Evolutionary conservation across 768 basidiomycete genomes (phyloP).

Genomic region (Tricholoma terreum): DNA sequence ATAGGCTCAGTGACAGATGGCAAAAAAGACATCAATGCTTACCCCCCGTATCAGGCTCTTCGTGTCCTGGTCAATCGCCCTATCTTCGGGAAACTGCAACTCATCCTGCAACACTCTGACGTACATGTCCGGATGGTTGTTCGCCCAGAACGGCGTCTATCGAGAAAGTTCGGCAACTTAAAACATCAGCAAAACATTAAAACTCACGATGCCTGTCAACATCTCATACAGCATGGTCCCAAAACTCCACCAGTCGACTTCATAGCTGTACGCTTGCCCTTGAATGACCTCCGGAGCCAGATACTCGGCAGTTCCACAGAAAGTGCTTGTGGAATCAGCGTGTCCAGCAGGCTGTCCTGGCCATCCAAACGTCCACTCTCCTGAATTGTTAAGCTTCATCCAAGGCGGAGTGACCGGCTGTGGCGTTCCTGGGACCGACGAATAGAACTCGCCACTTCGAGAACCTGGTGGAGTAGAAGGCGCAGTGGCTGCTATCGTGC

Average conservation of each 20-base stretch:
- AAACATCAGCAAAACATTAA: background rate
- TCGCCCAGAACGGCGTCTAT: constrained; percentile 90
- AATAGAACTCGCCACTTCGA: constrained; percentile 51
- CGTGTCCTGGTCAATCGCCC: constrained; percentile 91
- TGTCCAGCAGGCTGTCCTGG: constrained; percentile 46
- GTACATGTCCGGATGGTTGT: constrained; percentile 95
- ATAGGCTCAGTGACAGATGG: constrained; percentile 7
- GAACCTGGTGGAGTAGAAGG: constrained; percentile 57
- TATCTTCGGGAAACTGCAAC: constrained; percentile 83
- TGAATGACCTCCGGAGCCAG: constrained; percentile 96
- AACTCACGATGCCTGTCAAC: constrained; percentile 88
- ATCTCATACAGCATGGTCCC: constrained; percentile 98
- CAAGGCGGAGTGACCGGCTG: constrained; percentile 62
- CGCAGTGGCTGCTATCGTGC: constrained; percentile 40
- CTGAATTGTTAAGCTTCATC: constrained; percentile 65
- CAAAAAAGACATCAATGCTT: constrained; percentile 29
- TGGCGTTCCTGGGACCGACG: constrained; percentile 43
- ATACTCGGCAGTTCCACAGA: constrained; percentile 96
- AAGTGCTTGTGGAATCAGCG: constrained; percentile 75
- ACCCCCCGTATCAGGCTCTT: constrained; percentile 94
- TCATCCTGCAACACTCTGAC: constrained; percentile 89
- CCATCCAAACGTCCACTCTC: constrained; percentile 56
- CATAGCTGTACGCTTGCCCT: constrained; percentile 85
- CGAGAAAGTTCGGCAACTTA: constrained; percentile 11
- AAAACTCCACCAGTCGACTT: constrained; percentile 98